A percentile compares a stretch with the other conserved stretches of the same genome.
phyloP scores from a whole-genome alignment of 2,329 filamentous ascomycete species.

The Monilinia fructicola region DNA sequence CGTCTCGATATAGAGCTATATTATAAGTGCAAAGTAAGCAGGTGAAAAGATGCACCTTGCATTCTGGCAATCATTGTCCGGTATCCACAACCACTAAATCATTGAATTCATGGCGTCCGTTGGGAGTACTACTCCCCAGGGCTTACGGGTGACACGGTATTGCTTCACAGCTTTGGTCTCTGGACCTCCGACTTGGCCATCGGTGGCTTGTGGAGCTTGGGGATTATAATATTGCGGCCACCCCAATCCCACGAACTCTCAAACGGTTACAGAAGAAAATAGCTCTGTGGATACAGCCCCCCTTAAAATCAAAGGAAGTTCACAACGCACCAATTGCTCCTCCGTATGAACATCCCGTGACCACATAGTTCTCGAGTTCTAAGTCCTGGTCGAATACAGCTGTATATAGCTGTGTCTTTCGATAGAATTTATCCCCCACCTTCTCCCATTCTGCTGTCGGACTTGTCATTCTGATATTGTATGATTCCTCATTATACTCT shows the following conservation, averaged over 20 bases:
- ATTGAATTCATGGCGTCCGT: background rate
- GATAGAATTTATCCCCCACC: slow-evolving; percentile 91
- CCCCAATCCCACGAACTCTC: background rate
- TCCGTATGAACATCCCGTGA: slow-evolving; percentile 88
- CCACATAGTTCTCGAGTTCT: slow-evolving; percentile 91
- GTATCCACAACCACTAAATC: background rate
- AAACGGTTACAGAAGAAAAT: too few species aligned
- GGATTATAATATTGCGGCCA: background rate
- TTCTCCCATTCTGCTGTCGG: slow-evolving; percentile 80
- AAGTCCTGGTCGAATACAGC: slow-evolving; percentile 89
- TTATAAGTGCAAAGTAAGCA: slow-evolving; percentile 35
- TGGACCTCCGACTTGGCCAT: background rate
- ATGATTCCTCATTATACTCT: slow-evolving; percentile 20
- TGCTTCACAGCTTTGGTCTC: background rate
- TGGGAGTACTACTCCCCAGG: slow-evolving; percentile 1
- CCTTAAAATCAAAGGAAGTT: slow-evolving; percentile 14
- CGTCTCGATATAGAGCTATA: slow-evolving; percentile 83
- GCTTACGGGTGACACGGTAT: background rate
- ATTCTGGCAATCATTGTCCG: background rate
- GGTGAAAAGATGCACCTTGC: background rate
- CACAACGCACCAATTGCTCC: slow-evolving; percentile 77
- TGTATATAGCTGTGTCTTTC: slow-evolving; percentile 90
- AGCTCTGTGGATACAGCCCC: background rate
- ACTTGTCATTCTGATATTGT: slow-evolving; percentile 36
- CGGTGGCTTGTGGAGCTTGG: background rate